Base-by-base conservation (phyloP, 495 filamentous ascomycete genomes). In the Annulohypoxylon bovei region DNA sequence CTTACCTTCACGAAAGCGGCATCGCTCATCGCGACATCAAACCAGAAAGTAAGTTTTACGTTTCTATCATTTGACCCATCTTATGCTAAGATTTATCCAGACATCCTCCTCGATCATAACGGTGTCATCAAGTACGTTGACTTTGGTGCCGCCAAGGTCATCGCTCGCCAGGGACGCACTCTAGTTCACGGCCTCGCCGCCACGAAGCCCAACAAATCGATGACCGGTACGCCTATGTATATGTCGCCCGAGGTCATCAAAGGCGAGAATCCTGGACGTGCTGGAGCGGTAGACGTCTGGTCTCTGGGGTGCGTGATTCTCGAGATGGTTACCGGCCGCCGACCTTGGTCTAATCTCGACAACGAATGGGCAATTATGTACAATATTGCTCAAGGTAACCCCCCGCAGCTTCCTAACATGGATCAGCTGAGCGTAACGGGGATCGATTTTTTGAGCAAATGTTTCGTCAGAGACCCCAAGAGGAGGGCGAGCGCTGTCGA, bases 311-410 rank as follows among this genome's bases (percentile, higher is more conserved):
- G 95, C 77, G 95, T 99, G 61, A 92, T 98, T 70, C 87, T 97
- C 28, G 95, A 99, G 78, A 98, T 98, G 96, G 93, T 93, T 16
- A 98, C 94, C 1, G 95, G 95, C 30, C 88, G 93, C 55, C 90
- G 96, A 27, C 95, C 95, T 18, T 99, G 95, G 95, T 94, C 94
- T n/a, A 91, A 89, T 67, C 87, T 98, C 6, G 95, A 99, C 81
- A 99, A 99, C 77, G 95, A 99, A 78, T 99, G 95, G 95, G 95
- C 95, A 33, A 98, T 99, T 81, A 99, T 99, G 95, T 99, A 97
- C 87, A 98, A 98, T 79, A 99, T 99, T 68, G 95, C 95, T 3
- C 94, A 97, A 73, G 95, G 95, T 58, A 97, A 98, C 69, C 90
- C 92, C 59, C 95, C 95, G 2, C 89, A 92, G 67, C 83, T 98